Evolutionary conservation across 495 filamentous ascomycete species (phyloP), one percentile per base, ranked within the genome.

Genomic region (Penicillium mononematosum): DNA sequence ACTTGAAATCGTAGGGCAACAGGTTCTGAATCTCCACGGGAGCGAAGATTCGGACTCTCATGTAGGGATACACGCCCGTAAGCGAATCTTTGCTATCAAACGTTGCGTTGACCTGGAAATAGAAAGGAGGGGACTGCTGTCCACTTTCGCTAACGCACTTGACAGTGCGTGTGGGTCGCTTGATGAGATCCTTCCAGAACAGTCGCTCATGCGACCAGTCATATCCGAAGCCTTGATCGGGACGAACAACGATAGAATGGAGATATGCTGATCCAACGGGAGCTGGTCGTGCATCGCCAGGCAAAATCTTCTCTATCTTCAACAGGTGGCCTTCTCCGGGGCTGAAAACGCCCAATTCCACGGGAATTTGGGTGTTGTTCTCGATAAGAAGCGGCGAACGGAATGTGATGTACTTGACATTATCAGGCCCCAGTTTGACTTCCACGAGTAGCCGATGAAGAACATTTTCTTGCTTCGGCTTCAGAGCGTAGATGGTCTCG

Each of bases 1-100:
- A 98, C 70, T 98, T 98, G 87, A 98, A 98, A 74, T 98, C 95
- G 64, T 88, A 97, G 0, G 94, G 94, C 25, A 98, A 79, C 25
- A 98, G 78, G 65, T 98, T 98, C 67, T 98, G 92, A 12, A 98
- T 79, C 61, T 96, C 92, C 45, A 98, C 83, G 0, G 94, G 94
- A 16, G 94, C 92, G 24, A 89, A 92, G 24, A 98, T 83, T 54
- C 89, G 87, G 45, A 98, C 77, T 53, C 85, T 84, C 95, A 98
- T 98, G 69, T 96, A 94, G 5, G 94, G 94, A 68, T 98, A 98
- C 56, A 85, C 80, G 59, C 73, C 86, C 10, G 91, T 88, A 34
- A 92, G 74, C 19, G 92, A 89, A 63, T 94, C 88, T 48, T 88
- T 86, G 64, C 83, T 85, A 69, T 96, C 87, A 66, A 81, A 96